A percentile compares a stretch with the other conserved stretches of the same genome.
Evolutionary conservation across 169 alveolate species (phyloP).

Genomic region (Perkinsus marinus): DNA sequence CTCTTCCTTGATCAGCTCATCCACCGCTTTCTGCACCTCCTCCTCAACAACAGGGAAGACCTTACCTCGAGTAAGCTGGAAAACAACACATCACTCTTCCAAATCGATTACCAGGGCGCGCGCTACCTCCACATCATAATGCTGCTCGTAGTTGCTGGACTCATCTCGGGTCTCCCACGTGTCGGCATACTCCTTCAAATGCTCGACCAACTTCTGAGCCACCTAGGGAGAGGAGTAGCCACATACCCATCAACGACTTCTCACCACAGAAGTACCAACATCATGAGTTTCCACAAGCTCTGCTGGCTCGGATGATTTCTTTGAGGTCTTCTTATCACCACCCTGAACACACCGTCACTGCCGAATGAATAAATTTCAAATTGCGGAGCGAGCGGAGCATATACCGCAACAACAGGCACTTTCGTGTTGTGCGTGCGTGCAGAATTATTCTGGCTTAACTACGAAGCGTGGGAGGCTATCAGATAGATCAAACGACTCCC

Average conservation of each 20-base stretch:
- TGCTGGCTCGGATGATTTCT: neutral
- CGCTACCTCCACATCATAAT: constrained; percentile 38
- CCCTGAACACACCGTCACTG: too few relatives aligned
- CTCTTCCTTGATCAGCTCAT: constrained; percentile 54
- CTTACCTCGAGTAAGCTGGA: neutral
- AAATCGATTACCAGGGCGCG: constrained; percentile 11
- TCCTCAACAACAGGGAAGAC: constrained; percentile 46
- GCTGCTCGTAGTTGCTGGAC: constrained; percentile 38
- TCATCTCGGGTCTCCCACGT: constrained; percentile 55
- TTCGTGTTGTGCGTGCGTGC: too few relatives aligned
- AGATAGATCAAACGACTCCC: too few relatives aligned
- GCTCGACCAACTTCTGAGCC: constrained; percentile 46
- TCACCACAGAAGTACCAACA: neutral
- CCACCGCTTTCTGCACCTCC: constrained; percentile 43
- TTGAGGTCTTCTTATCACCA: neutral
- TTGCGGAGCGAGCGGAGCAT: too few relatives aligned
- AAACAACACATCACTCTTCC: neutral
- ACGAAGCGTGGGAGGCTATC: too few relatives aligned
- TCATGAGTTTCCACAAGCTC: neutral
- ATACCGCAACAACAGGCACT: too few relatives aligned
- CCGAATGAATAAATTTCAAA: too few relatives aligned
- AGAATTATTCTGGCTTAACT: too few relatives aligned
- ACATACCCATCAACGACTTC: neutral
- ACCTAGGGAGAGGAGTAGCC: neutral
- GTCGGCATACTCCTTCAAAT: constrained; percentile 36